Evolutionary conservation across 1,284 basidiomycete species (phyloP).

Genomic region (Pyrrhoderma lamaoense): DNA sequence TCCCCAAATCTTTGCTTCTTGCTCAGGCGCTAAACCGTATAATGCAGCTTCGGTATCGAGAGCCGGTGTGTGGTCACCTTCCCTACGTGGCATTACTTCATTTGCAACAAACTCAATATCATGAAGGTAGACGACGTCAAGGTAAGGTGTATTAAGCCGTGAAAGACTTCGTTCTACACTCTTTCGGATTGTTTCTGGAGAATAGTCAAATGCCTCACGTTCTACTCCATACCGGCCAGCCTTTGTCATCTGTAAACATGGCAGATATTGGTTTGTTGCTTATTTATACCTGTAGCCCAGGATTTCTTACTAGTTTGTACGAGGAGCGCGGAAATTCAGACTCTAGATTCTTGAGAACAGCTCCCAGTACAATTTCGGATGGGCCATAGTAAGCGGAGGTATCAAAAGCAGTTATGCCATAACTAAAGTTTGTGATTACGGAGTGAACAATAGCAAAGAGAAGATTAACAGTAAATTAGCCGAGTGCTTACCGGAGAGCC

Average conservation of each 20-base stretch:
- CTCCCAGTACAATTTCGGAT: slow-evolving; percentile 85
- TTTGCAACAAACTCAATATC: slow-evolving; percentile 86
- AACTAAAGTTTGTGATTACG: slow-evolving; percentile 38
- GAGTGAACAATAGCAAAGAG: background rate
- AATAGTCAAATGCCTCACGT: slow-evolving; percentile 70
- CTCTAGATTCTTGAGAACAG: slow-evolving; percentile 55
- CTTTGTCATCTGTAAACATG: slow-evolving; percentile 86
- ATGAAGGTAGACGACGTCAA: slow-evolving; percentile 87
- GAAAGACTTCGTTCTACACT: slow-evolving; percentile 68
- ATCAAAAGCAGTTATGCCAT: slow-evolving; percentile 88
- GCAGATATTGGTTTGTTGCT: too few species aligned
- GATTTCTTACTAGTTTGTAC: slow-evolving; percentile 60
- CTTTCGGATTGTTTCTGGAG: slow-evolving; percentile 58
- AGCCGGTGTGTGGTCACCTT: slow-evolving; percentile 51
- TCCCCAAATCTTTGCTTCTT: slow-evolving; percentile 57
- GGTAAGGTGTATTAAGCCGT: slow-evolving; percentile 73
- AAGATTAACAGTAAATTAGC: background rate
- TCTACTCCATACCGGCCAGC: slow-evolving; percentile 77
- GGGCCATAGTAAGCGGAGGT: slow-evolving; percentile 86
- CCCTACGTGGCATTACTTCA: slow-evolving; percentile 39
- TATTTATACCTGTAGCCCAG: too few species aligned
- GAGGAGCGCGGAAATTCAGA: slow-evolving; percentile 72
- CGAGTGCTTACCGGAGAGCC: slow-evolving; percentile 56
- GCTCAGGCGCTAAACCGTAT: slow-evolving; percentile 57
- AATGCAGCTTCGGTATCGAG: slow-evolving; percentile 42